phyloP scores from a whole-genome alignment of 306 rosid species.

The Prunus mongolica region DNA sequence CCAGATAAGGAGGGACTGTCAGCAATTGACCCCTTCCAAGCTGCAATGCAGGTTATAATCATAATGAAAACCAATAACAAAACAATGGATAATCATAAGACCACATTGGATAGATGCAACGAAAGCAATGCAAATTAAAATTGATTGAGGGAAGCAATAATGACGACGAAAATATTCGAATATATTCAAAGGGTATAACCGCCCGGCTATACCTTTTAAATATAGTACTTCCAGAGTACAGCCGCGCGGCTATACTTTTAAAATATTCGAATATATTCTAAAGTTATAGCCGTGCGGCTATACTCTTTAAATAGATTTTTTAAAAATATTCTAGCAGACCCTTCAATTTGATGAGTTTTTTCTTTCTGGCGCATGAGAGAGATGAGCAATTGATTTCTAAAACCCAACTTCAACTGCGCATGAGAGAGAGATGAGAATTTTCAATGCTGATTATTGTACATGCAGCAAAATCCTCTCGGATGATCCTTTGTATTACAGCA shows the following conservation, averaged over 20 bases:
- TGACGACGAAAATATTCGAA: constrained; percentile 1
- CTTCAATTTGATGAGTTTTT: too few relatives aligned
- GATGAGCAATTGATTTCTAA: too few relatives aligned
- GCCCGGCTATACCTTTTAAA: too few relatives aligned
- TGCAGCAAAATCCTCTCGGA: constrained; percentile 74
- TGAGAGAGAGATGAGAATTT: too few relatives aligned
- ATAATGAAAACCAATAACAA: background rate
- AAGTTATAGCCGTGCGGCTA: fast-evolving
- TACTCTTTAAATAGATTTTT: too few relatives aligned
- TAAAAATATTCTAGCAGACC: too few relatives aligned
- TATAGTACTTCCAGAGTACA: too few relatives aligned
- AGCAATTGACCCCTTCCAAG: constrained; percentile 83
- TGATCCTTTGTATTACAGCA: constrained; percentile 75
- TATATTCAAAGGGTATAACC: too few relatives aligned
- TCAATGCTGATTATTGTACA: constrained; percentile 93
- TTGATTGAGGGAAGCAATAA: background rate
- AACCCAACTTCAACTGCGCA: too few relatives aligned
- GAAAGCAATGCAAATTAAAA: background rate
- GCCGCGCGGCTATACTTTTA: fast-evolving
- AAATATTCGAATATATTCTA: too few relatives aligned
- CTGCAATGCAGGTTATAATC: constrained; percentile 33
- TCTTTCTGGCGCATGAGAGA: too few relatives aligned
- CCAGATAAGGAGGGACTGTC: constrained; percentile 66
- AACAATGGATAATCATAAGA: background rate
- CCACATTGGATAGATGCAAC: background rate